Percentiles rank a stretch among this genome's conserved stretches.
phyloP scores from a whole-genome alignment of 768 basidiomycete species.

The Epithele typhae region DNA sequence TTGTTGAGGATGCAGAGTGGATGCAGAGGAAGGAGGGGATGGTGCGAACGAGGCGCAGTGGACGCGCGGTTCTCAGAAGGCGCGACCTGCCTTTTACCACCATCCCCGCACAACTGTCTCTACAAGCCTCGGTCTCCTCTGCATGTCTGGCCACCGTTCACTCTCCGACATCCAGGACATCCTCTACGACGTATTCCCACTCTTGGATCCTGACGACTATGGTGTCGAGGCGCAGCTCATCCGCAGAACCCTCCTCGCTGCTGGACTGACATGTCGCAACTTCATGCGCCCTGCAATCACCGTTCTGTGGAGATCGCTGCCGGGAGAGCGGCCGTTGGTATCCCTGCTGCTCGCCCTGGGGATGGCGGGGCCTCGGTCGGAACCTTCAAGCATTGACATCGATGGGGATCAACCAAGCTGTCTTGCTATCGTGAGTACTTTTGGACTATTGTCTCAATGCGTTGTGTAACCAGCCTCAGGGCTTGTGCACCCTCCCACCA shows the following conservation, averaged over 20 bases:
- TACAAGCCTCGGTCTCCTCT: too few species aligned
- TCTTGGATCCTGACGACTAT: background rate
- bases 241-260: background rate
- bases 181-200: background rate
- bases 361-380: background rate
- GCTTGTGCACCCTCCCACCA: too few species aligned
- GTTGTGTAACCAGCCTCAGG: too few species aligned
- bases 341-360: background rate
- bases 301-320: background rate
- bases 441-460: too few species aligned
- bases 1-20: too few species aligned
- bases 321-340: background rate
- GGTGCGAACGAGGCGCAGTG: too few species aligned
- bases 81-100: too few species aligned
- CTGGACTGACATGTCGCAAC: background rate
- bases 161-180: constrained; percentile 3
- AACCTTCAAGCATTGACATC: background rate
- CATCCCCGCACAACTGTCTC: too few species aligned
- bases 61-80: too few species aligned
- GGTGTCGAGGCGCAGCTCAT: background rate
- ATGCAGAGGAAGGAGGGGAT: too few species aligned
- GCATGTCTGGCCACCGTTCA: too few species aligned
- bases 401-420: background rate
- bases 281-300: background rate
- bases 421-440: too few species aligned